These are phyloP conservation scores for Glonium stellatum DNA, from an alignment of 495 filamentous ascomycete genomes.

Conservation along the genomic window DNA sequence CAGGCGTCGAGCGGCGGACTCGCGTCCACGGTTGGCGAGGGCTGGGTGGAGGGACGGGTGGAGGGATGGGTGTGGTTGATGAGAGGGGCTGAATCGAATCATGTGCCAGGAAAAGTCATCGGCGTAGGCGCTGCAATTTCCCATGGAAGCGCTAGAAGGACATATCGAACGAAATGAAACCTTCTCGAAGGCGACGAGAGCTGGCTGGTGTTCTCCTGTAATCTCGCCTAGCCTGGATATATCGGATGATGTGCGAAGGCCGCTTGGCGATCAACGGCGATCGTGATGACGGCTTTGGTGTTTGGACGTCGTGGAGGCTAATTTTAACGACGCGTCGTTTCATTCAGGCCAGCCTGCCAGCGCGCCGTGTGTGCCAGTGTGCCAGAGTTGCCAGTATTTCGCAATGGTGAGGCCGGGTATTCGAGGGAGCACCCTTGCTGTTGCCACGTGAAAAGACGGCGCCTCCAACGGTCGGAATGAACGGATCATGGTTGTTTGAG, in stretches of 20 bases:
- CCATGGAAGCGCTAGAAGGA: not conserved
- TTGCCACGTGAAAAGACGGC: not conserved
- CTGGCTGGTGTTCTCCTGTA: slow-evolving; percentile 15
- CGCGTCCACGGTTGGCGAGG: too few relatives aligned
- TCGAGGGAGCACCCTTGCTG: not conserved
- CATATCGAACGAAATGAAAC: slow-evolving; percentile 26
- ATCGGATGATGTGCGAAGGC: slow-evolving; percentile 18
- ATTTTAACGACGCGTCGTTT: not conserved
- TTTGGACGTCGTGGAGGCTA: not conserved
- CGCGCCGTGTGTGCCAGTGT: too few relatives aligned
- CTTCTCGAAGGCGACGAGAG: slow-evolving; percentile 18
- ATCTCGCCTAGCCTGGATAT: slow-evolving; percentile 13
- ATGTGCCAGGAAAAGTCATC: not conserved
- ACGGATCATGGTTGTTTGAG: not conserved
- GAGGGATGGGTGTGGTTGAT: too few relatives aligned
- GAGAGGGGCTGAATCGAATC: not conserved
- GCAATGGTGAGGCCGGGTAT: not conserved
- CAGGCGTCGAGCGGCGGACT: not conserved
- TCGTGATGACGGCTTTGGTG: slow-evolving; percentile 15
- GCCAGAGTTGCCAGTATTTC: not conserved
- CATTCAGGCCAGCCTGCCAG: not conserved
- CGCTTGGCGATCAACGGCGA: slow-evolving; percentile 13
- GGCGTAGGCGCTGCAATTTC: not conserved
- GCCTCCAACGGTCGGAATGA: not conserved
- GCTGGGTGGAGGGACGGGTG: too few relatives aligned